Evolutionary conservation across 2,329 filamentous ascomycete genomes (phyloP), one percentile per base, ranked within the genome.

Genomic region (Ceratocystis diversiconidia): DNA sequence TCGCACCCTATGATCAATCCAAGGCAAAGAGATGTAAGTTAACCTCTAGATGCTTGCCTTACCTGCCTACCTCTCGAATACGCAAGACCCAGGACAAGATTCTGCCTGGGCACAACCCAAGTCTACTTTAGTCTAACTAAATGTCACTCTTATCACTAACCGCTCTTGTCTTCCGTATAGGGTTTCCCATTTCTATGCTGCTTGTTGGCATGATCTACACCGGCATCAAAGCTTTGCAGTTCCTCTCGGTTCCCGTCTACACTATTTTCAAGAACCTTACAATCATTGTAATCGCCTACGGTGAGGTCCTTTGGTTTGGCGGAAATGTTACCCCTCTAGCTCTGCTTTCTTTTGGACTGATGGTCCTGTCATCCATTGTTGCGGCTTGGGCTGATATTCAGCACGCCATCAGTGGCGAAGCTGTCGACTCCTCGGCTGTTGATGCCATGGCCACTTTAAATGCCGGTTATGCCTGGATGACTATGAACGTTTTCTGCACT

Each of bases 191-290:
- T 72, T 95, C 94, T 66, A 80, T 96, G 65, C 88, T 97, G 68
- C 86, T 99, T 69, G 94, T 97, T 73, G 92, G 91, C 74, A 99
- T 97, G 94, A 97, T 99, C 77, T 99, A 97, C 78, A 97, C 94
- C 65, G 87, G 90, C 72, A 94, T 90, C 72, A 96, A 96, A 79
- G 91, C 94, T 22, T 85, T 99, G 59, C 91, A 96, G 77, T 97
- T 87, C 77, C 88, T 99, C 68, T 96, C 92, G 41, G 95, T 99
- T 65, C 94, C 94, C 28, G 94, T 99, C 30, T 99, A 99, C 79
- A 99, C 94, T 65, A 99, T 99, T 75, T 99, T 99, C 83, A 99
- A 99, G 83, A 99, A 99, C 79, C 77, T 99, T 79, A 97, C 94
- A 68, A 99, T 95, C 75, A 97, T 99, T 72, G 85, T 97, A 70